Evolutionary conservation across 495 filamentous ascomycete genomes (phyloP).

Genomic region (Collariella sp.): DNA sequence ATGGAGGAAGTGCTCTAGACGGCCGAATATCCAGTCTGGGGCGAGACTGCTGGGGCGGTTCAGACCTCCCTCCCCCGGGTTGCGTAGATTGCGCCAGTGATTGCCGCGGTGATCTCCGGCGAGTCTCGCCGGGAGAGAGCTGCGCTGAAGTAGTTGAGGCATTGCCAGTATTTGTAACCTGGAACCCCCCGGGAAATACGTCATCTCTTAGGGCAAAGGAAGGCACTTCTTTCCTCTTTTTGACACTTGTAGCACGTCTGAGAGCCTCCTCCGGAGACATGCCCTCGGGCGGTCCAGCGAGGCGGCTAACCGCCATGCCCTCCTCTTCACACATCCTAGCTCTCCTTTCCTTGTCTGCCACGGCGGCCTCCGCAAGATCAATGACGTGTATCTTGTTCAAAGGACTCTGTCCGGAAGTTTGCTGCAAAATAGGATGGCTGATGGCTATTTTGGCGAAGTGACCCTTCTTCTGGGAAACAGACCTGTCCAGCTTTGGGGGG

Average conservation of each 20-base stretch:
- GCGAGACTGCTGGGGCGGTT: background rate
- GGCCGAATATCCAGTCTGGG: conserved; percentile 25
- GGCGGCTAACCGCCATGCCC: conserved; percentile 27
- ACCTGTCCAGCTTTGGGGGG: conserved; percentile 13
- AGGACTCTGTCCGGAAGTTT: conserved; percentile 30
- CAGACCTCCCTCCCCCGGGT: background rate
- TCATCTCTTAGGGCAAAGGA: conserved; percentile 18
- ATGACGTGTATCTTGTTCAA: conserved; percentile 40
- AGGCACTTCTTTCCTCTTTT: conserved; percentile 37
- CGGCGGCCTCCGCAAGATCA: conserved; percentile 39
- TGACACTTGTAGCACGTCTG: conserved; percentile 32
- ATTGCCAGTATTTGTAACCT: conserved; percentile 3
- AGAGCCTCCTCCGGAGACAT: conserved; percentile 23
- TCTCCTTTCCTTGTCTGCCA: conserved; percentile 40
- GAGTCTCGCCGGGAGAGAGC: conserved; percentile 38
- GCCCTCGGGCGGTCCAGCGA: conserved; percentile 30
- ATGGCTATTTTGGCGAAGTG: conserved; percentile 33
- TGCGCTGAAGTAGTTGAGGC: conserved; percentile 31
- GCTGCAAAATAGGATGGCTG: conserved; percentile 41
- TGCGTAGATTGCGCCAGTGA: conserved; percentile 2
- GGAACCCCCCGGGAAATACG: conserved; percentile 6
- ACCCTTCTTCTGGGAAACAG: conserved; percentile 25
- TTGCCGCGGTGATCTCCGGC: conserved; percentile 35
- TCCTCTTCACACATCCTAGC: conserved; percentile 28
- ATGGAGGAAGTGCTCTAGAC: conserved; percentile 26